Base-by-base conservation (phyloP, 805 yeast genomes). In the Henningerozyma blattae region DNA sequence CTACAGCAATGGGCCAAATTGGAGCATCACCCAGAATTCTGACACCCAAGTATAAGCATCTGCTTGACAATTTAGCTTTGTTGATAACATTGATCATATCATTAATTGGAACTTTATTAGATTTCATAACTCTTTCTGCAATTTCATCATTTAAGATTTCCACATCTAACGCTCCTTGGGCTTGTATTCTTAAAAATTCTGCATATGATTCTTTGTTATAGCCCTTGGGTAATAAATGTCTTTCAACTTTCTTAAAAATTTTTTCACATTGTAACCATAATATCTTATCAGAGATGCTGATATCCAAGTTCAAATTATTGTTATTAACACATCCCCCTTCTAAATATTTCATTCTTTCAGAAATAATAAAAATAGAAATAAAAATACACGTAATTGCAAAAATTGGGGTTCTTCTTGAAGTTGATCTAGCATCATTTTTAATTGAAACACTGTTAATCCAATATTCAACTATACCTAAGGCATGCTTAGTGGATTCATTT, bases 11-110 rank as follows among this genome's bases (percentile, higher is more conserved):
- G 0, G 91, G 91, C 93, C 93, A 81, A 18, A 81, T 78, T 13
- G 91, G 91, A 0, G 87, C 87, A 61, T 81, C 91, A 4, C 86
- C 85, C 33, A 81, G 61, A 20, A 81, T 77, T 45, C 85, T 62
- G 10, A 81, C 81, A 27, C 91, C 93, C 26, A 81, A 56, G 36
- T 77, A 75, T 27, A 81, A 56, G 15, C 77, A 65, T 48, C 75
- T 68, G 33, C 69, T 62, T 15, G 77, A 71, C 34, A 72, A 60
- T 49, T 69, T 62, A 12, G 72, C 71, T 32, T 60, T 60, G 28
- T 59, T 53, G 30, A 76, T 69, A 16, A 71, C 63, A 8, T 64
- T 61, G 15, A 71, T 59, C 1, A 70, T 69, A 42, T 59, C 66
- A 17, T 56, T 50, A n/a, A 56, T 43, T 32, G 64, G 64, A 9